Evolutionary conservation across 495 filamentous ascomycete genomes (phyloP).

Genomic region (Lepraria neglecta): DNA sequence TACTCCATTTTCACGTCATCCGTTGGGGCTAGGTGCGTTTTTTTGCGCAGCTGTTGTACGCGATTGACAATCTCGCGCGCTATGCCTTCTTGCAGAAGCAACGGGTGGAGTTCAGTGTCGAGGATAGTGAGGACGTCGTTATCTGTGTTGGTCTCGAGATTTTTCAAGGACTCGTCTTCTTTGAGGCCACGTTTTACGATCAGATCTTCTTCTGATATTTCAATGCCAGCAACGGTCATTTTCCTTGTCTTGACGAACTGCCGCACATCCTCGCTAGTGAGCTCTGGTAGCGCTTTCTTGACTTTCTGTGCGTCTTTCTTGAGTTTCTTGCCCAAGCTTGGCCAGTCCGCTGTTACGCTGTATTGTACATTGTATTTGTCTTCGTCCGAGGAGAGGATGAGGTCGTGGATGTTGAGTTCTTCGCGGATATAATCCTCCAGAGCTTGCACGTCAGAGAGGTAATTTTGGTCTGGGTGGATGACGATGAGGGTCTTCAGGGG

Average conservation of each 20-base stretch:
- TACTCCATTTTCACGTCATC: constrained; percentile 88
- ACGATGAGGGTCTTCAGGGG: constrained; percentile 86
- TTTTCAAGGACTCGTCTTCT: constrained; percentile 55
- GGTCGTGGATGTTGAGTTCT: constrained; percentile 81
- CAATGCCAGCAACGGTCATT: constrained; percentile 78
- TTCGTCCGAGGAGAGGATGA: constrained; percentile 84
- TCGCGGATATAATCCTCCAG: constrained; percentile 79
- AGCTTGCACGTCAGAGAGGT: constrained; percentile 78
- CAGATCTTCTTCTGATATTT: constrained; percentile 72
- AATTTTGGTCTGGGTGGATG: constrained; percentile 75
- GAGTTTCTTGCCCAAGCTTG: constrained; percentile 89
- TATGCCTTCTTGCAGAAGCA: constrained; percentile 67
- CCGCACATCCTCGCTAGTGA: constrained; percentile 74
- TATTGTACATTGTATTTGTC: constrained; percentile 87
- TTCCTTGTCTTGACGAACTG: constrained; percentile 60
- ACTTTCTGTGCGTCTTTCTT: constrained; percentile 88
- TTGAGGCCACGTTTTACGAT: constrained; percentile 74
- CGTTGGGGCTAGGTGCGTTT: constrained; percentile 70
- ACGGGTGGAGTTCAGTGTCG: constrained; percentile 66
- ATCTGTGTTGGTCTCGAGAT: constrained; percentile 80
- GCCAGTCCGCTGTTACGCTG: constrained; percentile 83
- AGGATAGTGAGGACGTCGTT: constrained; percentile 75
- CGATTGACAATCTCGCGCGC: constrained; percentile 80
- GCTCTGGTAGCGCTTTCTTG: constrained; percentile 75
- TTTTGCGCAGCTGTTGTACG: constrained; percentile 74